phyloP scores from a whole-genome alignment of 768 basidiomycete genomes.

The Amanita inopinata region DNA sequence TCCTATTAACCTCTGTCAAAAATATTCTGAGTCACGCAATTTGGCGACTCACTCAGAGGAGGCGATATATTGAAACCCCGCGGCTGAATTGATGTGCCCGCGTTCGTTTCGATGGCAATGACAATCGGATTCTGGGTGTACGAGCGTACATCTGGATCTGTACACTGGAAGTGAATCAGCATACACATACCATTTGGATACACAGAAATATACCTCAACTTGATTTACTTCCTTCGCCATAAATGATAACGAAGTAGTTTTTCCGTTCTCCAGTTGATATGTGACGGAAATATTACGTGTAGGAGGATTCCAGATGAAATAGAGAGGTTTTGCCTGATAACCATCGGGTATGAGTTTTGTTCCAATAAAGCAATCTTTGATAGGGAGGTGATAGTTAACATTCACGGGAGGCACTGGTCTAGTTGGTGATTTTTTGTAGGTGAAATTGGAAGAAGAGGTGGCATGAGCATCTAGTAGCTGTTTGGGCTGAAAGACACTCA shows the following conservation, averaged over 20 bases:
- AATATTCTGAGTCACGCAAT: too few relatives aligned
- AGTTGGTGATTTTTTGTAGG: neutral
- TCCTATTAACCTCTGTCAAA: neutral
- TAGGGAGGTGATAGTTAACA: neutral
- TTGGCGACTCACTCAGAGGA: neutral
- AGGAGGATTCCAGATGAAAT: slow-evolving; percentile 1
- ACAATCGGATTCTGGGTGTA: neutral
- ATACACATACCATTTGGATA: neutral
- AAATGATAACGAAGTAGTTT: neutral
- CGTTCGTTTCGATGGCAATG: neutral
- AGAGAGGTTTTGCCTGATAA: neutral
- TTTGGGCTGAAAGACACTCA: neutral
- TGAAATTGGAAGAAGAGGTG: slow-evolving; percentile 1
- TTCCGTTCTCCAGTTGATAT: neutral
- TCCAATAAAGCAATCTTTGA: slow-evolving; percentile 1
- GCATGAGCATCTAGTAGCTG: neutral
- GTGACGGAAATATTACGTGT: neutral
- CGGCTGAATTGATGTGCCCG: neutral
- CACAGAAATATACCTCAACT: neutral
- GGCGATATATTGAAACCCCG: neutral
- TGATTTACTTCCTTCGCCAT: neutral
- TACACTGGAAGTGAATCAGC: neutral
- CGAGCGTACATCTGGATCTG: neutral
- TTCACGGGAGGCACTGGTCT: too few relatives aligned
- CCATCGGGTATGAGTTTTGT: neutral